phyloP scores from a whole-genome alignment of 768 basidiomycete genomes.

The Harrya chromipes region DNA sequence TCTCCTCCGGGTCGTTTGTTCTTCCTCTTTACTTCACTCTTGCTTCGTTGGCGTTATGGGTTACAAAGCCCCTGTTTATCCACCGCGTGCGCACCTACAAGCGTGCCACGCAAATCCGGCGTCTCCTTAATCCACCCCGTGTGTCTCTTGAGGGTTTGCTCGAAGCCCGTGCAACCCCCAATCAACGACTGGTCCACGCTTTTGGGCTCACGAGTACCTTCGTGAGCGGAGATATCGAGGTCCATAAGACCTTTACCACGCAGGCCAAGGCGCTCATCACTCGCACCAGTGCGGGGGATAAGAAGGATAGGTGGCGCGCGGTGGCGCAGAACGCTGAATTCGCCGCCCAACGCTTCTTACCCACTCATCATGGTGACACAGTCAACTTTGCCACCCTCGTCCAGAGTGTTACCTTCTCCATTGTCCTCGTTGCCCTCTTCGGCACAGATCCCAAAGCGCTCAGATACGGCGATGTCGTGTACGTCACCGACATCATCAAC shows the following conservation, averaged over 20 bases:
- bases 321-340: constrained; percentile 16
- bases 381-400: constrained; percentile 38
- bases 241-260: constrained; percentile 29
- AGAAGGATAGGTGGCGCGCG: constrained; percentile 10
- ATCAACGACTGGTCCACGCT: constrained; percentile 24
- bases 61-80: not conserved
- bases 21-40: not conserved
- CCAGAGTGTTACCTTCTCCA: constrained; percentile 41
- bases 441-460: constrained; percentile 30
- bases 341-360: constrained; percentile 13
- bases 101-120: not conserved
- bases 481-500: constrained; percentile 41
- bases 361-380: not conserved
- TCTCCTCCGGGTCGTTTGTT: not conserved
- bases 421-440: constrained; percentile 42
- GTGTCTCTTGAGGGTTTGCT: constrained; percentile 14
- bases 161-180: constrained; percentile 17
- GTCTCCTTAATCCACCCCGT: constrained; percentile 16
- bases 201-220: constrained; percentile 47
- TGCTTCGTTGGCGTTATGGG: not conserved
- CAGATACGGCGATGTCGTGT: constrained; percentile 33
- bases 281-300: constrained; percentile 1
- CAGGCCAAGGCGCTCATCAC: constrained; percentile 22
- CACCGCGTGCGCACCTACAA: constrained; percentile 13
- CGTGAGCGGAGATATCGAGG: constrained; percentile 36